phyloP scores from a whole-genome alignment of 345 rosid species.

The Garcia nutans region DNA sequence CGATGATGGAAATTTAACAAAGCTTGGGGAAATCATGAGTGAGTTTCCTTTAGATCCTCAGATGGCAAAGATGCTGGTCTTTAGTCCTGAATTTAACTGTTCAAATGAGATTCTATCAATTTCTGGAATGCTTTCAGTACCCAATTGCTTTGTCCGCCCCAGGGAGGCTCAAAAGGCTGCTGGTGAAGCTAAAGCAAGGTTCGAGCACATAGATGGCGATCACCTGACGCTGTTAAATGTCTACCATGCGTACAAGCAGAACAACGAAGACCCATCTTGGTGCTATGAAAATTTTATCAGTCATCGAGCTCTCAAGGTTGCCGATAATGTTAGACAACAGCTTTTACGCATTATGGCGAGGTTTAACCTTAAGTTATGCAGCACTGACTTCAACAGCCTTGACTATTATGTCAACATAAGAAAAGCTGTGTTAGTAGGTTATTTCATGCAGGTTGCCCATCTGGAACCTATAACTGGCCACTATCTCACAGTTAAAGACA shows the following conservation, averaged over 20 bases:
- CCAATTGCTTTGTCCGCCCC: conserved; percentile 99
- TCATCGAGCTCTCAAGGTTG: conserved; percentile 73
- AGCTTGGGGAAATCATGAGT: conserved; percentile 90
- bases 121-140: conserved; percentile 98
- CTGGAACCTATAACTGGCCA: conserved; percentile 84
- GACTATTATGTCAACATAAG: conserved; percentile 91
- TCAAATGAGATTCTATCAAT: conserved; percentile 93
- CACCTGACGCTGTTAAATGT: conserved; percentile 96
- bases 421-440: conserved; percentile 82
- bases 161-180: conserved; percentile 99
- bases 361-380: conserved; percentile 81
- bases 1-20: conserved; percentile 92
- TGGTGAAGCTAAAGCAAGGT: conserved; percentile 97
- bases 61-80: conserved; percentile 93
- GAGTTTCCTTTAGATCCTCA: conserved; percentile 97
- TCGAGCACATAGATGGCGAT: conserved; percentile 99
- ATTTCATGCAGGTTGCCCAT: conserved; percentile 96
- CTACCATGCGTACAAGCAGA: conserved; percentile 93
- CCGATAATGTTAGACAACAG: conserved; percentile 92
- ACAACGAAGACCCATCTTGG: conserved; percentile 85
- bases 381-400: conserved; percentile 84
- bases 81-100: conserved; percentile 89
- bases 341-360: conserved; percentile 90
- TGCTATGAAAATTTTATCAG: conserved; percentile 94
- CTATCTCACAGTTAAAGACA: conserved; percentile 93